Base-by-base conservation (phyloP, 2,329 filamentous ascomycete species). In the Fusarium floridanum region DNA sequence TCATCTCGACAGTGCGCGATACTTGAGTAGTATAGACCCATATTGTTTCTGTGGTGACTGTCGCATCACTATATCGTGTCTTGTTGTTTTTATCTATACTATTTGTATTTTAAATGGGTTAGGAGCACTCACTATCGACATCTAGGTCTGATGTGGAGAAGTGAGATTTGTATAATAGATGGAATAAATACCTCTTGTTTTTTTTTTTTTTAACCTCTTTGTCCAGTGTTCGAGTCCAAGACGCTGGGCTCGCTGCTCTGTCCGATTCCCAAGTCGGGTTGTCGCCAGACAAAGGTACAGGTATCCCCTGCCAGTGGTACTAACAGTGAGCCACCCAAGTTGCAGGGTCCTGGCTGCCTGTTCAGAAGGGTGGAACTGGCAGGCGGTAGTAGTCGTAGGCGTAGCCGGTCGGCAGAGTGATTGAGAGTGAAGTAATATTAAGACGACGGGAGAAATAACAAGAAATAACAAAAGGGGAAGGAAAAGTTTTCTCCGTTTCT, bases 271-370 rank as follows among this genome's bases (percentile, higher is more conserved):
- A 34, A 34, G 57, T 39, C 24, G 57, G 48, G 65, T 57, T 57
- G 60, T 64, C 63, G 65, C 29, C 56, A 61, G 62, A 60, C 34
- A 39, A 55, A 57, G 45, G 29, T 61, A n/a, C 43, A 34, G 29
- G 41, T 64, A 59, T 65, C 59, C 59, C 45, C 45, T 72, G 48
- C 60, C 43, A 59, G 45, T 53, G 57, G 43, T 61, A 64, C 48
- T 68, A 62, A 55, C 36, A 61, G 16, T 57, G 41, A 63, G 61
- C 61, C 34, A 63, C 24, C 60, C 29, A 61, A 32, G 39, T 64
- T 57, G 67, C 70, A 72, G 65, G 68, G 68, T 61, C 45, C 57
- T 50, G 66, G 70, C 53, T 71, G 60, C 67, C 41, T 61, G 61
- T 67, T 45, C 45, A 59, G 39, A 39, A 39, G 48, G 64, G 55